phyloP scores from a whole-genome alignment of 2,329 filamentous ascomycete species.

The Fusarium devonianum region DNA sequence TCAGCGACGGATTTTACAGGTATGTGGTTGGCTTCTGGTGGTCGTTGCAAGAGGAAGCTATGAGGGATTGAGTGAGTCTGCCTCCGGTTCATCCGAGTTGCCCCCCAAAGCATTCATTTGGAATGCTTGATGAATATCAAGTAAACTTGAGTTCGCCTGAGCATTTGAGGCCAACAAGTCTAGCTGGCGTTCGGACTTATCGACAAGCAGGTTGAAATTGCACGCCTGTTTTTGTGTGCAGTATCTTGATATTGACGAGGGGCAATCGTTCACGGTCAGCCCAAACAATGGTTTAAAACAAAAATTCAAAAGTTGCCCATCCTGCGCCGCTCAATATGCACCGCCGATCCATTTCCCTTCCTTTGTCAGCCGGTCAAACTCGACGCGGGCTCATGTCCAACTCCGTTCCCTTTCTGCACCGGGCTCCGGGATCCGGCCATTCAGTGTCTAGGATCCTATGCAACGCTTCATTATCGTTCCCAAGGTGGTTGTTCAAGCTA shows the following conservation, averaged over 20 bases:
- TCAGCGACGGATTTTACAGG: background rate
- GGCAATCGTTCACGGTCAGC: constrained; percentile 22
- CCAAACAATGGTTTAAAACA: constrained; percentile 17
- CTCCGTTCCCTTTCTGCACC: constrained; percentile 35
- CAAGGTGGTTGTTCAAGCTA: constrained; percentile 26
- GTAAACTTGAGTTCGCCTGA: background rate
- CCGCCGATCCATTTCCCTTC: constrained; percentile 18
- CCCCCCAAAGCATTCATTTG: background rate
- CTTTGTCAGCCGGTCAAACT: constrained; percentile 29
- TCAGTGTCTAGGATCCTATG: constrained; percentile 28
- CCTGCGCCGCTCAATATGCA: constrained; percentile 39
- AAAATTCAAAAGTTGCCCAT: constrained; percentile 7
- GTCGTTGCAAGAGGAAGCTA: background rate
- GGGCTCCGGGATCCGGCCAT: constrained; percentile 31
- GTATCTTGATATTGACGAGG: constrained; percentile 24
- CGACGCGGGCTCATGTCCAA: constrained; percentile 26
- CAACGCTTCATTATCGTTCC: constrained; percentile 31
- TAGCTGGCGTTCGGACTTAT: no score
- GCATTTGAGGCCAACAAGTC: background rate
- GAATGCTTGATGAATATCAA: background rate
- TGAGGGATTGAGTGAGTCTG: no score
- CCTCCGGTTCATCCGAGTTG: constrained; percentile 12
- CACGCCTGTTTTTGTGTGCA: constrained; percentile 26
- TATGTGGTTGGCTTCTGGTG: background rate
- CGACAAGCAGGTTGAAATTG: constrained; percentile 16